Evolutionary conservation across 2,329 filamentous ascomycete genomes (phyloP), one percentile per base, ranked within the genome.

Genomic region (Fusarium sp.): DNA sequence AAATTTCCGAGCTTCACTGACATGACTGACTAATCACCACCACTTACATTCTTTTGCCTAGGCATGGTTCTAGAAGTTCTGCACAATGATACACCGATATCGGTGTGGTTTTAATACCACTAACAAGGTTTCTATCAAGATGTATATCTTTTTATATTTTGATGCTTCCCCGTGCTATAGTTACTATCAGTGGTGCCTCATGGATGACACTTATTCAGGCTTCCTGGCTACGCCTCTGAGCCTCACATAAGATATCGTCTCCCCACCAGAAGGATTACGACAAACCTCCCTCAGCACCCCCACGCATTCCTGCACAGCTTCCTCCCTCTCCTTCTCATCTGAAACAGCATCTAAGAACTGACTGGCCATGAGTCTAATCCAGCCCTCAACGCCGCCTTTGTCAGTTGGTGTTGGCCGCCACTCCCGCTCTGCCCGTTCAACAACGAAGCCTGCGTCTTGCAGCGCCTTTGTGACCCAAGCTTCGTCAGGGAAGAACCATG

Each of bases 401-500:
- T 87, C 88, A n/a, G 86, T 84, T 28, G 82, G 83, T 32, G 91
- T 94, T 32, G 91, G 90, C 58, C 92, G 81, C 83, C 91, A 93
- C 82, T 92, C 90, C 25, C 85, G 79, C 83, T 94, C 91, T 1
- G 87, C 80, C 72, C 80, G 83, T 75, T 89, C 86, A 7, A 91
- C 81, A 63, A 79, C 77, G 81, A 85, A 88, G 30, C 86, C 86
- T 23, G 84, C 85, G 4, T 85, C 84, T 54, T 82, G 80, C 28
- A 83, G 78, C 69, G 87, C 82, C 67, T 85, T 75, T 37, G 74
- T 80, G 79, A 89, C 86, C 90, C 90, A 92, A 0, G 72, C 79
- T 76, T 91, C 89, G 71, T 91, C 90, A 0, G 92, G 90, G 79
- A 94, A 94, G 80, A 92, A 94, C 92, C 92, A 94, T 9, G 92